Conservation (phyloP, 2,329 filamentous ascomycete species). For the Phialocephala subalpina region DNA sequence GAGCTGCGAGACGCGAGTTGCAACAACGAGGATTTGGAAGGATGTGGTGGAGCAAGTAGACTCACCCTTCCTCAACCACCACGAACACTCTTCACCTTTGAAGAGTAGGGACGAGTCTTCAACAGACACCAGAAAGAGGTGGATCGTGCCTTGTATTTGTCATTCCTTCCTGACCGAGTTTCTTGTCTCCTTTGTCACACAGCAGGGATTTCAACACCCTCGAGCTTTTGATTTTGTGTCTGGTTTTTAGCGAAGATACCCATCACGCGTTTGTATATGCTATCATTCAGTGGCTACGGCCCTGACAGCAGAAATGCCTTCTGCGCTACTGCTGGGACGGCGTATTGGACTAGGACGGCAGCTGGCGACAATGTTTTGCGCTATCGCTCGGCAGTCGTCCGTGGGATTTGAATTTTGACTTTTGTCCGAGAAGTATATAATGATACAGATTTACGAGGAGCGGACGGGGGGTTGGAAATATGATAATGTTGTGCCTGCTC, state of each 20-base stretch:
- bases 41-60: constrained; percentile 40
- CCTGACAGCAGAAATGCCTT: constrained; percentile 53
- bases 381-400: constrained; percentile 52
- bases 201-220: neutral
- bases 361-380: constrained; percentile 60
- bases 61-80: constrained; percentile 1
- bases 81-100: constrained; percentile 4
- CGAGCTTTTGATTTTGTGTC: constrained; percentile 14
- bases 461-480: neutral
- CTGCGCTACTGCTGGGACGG: constrained; percentile 57
- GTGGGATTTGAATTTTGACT: constrained; percentile 40
- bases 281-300: constrained; percentile 50
- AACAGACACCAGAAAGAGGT: constrained; percentile 30
- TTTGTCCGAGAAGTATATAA: neutral
- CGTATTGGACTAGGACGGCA: constrained; percentile 53
- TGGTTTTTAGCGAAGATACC: constrained; percentile 55
- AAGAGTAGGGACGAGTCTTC: constrained; percentile 30
- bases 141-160: neutral
- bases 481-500: neutral
- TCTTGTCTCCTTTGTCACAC: constrained; percentile 9
- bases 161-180: constrained; percentile 19
- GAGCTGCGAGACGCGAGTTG: constrained; percentile 65
- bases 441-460: neutral
- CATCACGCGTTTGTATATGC: constrained; percentile 62
- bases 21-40: constrained; percentile 65